phyloP scores from a whole-genome alignment of 352 stramenopile genomes.

The Phytophthora megakarya region DNA sequence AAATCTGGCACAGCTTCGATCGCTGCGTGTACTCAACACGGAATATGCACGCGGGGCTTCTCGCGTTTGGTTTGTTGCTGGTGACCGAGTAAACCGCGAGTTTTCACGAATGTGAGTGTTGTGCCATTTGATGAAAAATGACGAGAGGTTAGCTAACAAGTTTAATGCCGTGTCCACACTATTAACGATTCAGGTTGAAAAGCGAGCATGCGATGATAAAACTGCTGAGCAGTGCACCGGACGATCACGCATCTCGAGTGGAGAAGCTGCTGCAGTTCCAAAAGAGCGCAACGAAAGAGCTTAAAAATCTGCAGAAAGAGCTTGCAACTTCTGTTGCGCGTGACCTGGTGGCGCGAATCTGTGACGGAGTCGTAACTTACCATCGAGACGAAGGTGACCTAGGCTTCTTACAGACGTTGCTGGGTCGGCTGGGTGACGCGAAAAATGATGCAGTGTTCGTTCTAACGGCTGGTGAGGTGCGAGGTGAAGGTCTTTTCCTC shows the following conservation, averaged over 20 bases:
- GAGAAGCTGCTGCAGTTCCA: conserved; percentile 73
- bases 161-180: not conserved
- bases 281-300: conserved; percentile 59
- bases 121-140: not conserved
- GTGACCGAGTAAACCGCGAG: conserved; percentile 76
- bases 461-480: conserved; percentile 54
- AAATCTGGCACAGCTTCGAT: conserved; percentile 69
- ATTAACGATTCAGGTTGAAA: conserved; percentile 41
- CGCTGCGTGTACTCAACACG: conserved; percentile 73
- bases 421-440: conserved; percentile 49
- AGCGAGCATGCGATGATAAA: conserved; percentile 77
- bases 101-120: conserved; percentile 71
- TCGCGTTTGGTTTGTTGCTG: conserved; percentile 86
- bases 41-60: conserved; percentile 69
- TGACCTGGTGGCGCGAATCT: conserved; percentile 43
- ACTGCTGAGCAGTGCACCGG: conserved; percentile 64
- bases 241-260: conserved; percentile 68
- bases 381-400: conserved; percentile 69
- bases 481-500: conserved; percentile 69
- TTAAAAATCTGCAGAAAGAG: conserved; percentile 79
- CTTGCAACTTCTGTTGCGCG: conserved; percentile 53
- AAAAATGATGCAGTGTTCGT: conserved; percentile 48
- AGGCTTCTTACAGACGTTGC: conserved; percentile 70
- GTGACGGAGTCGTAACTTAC: conserved; percentile 47
- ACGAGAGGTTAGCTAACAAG: conserved; percentile 3